Evolutionary conservation across 805 yeast species (phyloP).

Genomic region (Ogataea wickerhamii): DNA sequence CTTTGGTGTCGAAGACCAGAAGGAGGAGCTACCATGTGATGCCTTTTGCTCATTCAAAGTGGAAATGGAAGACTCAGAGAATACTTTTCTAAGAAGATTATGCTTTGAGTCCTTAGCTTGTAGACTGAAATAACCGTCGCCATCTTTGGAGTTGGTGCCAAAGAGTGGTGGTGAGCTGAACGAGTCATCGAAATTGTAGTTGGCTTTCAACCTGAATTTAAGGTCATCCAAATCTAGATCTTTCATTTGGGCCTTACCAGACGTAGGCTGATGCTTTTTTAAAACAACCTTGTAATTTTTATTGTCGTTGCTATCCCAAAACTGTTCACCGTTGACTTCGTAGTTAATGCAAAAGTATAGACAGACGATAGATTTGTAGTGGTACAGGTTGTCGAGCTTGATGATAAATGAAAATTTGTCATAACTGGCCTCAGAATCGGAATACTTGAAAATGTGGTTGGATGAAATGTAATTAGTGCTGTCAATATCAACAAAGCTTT

Average conservation of each 20-base stretch:
- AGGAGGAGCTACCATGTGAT: neutral
- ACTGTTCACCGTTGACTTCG: slow-evolving; percentile 30
- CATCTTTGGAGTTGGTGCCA: slow-evolving; percentile 2
- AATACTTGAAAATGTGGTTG: slow-evolving; percentile 38
- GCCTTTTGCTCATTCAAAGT: slow-evolving; percentile 8
- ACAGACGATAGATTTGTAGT: slow-evolving; percentile 23
- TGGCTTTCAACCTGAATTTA: slow-evolving; percentile 28
- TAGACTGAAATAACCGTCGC: slow-evolving; percentile 12
- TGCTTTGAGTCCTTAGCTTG: slow-evolving; percentile 26
- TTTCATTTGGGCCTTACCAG: slow-evolving; percentile 4
- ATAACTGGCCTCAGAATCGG: slow-evolving; percentile 28
- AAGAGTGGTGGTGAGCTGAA: slow-evolving; percentile 13
- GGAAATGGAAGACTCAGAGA: slow-evolving; percentile 30
- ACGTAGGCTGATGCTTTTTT: slow-evolving; percentile 20
- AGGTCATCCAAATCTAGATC: slow-evolving; percentile 27
- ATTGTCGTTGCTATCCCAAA: slow-evolving; percentile 40
- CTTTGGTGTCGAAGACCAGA: slow-evolving; percentile 3
- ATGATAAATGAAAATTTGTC: slow-evolving; percentile 50
- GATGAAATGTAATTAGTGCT: slow-evolving; percentile 35
- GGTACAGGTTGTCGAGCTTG: slow-evolving; percentile 34
- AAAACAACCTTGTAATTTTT: slow-evolving; percentile 37
- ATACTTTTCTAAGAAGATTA: slow-evolving; percentile 26
- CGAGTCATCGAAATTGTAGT: slow-evolving; percentile 29
- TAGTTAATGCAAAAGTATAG: slow-evolving; percentile 40
- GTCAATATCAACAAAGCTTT: slow-evolving; percentile 30